Evolutionary conservation across 805 yeast genomes (phyloP), one percentile per base, ranked within the genome.

Genomic region (Ogataea salicorniae): DNA sequence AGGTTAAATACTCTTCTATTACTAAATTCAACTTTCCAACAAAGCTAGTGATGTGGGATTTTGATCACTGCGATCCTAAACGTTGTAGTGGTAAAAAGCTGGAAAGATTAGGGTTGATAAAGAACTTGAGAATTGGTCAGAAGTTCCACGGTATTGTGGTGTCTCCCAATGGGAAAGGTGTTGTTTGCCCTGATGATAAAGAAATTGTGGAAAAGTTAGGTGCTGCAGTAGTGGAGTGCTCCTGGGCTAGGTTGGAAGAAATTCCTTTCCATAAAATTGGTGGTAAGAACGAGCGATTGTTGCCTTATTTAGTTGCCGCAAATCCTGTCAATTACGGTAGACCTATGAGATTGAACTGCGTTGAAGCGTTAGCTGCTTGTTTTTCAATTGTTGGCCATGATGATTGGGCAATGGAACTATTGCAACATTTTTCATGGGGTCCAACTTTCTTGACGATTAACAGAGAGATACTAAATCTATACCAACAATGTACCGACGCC

Each of bases 161-260:
- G 1, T 82, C 97, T 22, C 98, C 99, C 0, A 90, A 89, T 60
- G 99, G 97, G 14, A 84, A 83, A 59, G 76, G 80, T 6, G 91
- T 89, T 1, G 96, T 94, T 1, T 88, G 96, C 63, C 98, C 98
- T 0, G 75, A 85, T 55, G 99, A 94, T 64, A 61, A 67, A 37
- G 86, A 79, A 41, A 74, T 88, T 13, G 96, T 90, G 0, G 95
- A 86, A 57, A 73, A 73, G 29, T 62, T 72, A 37, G 99, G 99
- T 35, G 94, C 90, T n/a, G 96, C 99, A 0, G 99, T 94, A 8
- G 98, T 94, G 2, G 99, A 94, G 64, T 92, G 98, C 67, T 89
- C 97, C 2, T 94, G 99, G 99, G 99, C 99, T 0, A 73, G 98
- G 46, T 65, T 94, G n/a, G 96, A 90, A 47, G 99, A 94, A 64